These are phyloP conservation scores for Hemileccinum impolitum DNA, from an alignment of 768 basidiomycete genomes.

Conservation along the genomic window DNA sequence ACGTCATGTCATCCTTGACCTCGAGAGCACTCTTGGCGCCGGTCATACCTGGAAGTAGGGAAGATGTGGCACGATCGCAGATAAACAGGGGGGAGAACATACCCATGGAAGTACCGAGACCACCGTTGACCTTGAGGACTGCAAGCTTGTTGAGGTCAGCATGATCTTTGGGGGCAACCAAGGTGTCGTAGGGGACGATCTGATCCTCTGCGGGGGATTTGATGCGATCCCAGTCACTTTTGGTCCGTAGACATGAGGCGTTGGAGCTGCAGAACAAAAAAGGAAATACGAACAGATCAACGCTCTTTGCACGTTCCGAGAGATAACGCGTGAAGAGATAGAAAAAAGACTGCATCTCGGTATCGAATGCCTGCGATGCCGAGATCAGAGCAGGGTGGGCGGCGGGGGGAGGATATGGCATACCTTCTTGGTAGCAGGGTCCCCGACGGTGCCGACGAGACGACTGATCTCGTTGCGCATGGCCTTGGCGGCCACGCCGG, in stretches of 20 bases:
- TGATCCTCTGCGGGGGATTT: conserved; percentile 62
- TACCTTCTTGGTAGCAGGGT: conserved; percentile 81
- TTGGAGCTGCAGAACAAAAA: conserved; percentile 7
- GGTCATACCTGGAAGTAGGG: conserved; percentile 41
- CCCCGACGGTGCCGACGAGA: conserved; percentile 84
- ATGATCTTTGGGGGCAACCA: conserved; percentile 44
- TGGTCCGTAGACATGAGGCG: neutral
- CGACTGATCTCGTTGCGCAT: conserved; percentile 98
- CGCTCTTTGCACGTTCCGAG: conserved; percentile 60
- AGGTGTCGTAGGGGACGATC: conserved; percentile 55
- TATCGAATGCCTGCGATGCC: conserved; percentile 57
- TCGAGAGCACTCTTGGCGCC: conserved; percentile 72
- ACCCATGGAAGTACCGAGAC: conserved; percentile 67
- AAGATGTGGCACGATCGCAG: neutral
- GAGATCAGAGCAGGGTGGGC: conserved; percentile 16
- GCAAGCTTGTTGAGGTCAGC: conserved; percentile 64
- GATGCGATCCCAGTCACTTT: conserved; percentile 44
- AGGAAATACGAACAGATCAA: conserved; percentile 57
- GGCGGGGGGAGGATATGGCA: conserved; percentile 1
- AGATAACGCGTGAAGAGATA: conserved; percentile 79
- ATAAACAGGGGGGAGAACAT: conserved; percentile 1
- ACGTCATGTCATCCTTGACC: conserved; percentile 70
- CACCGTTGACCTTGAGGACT: conserved; percentile 77
- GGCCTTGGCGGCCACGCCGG: conserved; percentile 88
- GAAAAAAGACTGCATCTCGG: conserved; percentile 85